Evolutionary conservation across 2,329 filamentous ascomycete genomes (phyloP), one percentile per base, ranked within the genome.

Genomic region (Epichloe gansuensis): DNA sequence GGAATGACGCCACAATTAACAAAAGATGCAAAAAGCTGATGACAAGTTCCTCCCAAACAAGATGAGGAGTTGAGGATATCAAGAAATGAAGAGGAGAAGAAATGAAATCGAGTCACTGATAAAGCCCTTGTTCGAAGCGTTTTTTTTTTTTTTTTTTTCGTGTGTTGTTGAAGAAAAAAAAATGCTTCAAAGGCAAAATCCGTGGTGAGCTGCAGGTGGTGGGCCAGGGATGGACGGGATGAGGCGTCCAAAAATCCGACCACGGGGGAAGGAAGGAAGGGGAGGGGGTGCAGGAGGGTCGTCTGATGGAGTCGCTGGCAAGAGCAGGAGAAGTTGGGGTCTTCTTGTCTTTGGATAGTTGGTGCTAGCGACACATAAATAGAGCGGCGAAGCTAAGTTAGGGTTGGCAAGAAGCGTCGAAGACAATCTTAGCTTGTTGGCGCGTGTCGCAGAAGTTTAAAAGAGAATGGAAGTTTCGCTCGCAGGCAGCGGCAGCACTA

Each of bases 381-480:
- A 52, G 44, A 42, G 13, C 21, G 42, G 23, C 41, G 34, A 23
- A 23, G 35, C 35, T 51, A 38, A 31, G 25, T 35, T 51, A n/a
- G 23, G 23, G 21, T 43, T 47, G 44, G 45, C 21, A 48, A 44
- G 44, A 51, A 41, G 44, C 21, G 47, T 50, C 47, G 17, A 35
- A 41, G 35, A 49, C 41, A 37, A 17, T 38, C 47, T 38, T 54
- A 47, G 48, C 37, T 38, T 44, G 52, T 23, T 48, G 52, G 48
- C 48, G 48, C 48, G 43, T 47, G 44, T 41, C 44, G 28, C 42
- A 45, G 38, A 54, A 54, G 43, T 51, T 44, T 54, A 51, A 54
- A 47, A 42, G 25, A 46, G 39, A 50, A 35, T 23, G 15, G 28
- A 45, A 6, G 21, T 25, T 38, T 49, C 12, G 42, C 42, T 48